These are phyloP conservation scores for Alloteropsis angusta DNA, from an alignment of 202 grass and related monocot genomes.

Conservation along the genomic window DNA sequence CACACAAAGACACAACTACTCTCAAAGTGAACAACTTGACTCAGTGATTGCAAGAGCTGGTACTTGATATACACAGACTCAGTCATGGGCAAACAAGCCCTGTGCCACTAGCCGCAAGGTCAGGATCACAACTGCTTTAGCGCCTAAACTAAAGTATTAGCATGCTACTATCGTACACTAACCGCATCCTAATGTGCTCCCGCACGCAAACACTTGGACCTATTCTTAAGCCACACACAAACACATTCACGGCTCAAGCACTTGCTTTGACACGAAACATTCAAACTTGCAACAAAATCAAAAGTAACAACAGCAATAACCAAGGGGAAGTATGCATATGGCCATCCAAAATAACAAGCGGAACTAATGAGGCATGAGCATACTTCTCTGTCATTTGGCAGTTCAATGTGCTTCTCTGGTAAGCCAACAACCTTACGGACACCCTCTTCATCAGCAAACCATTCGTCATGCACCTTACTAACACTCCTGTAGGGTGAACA, in stretches of 20 bases:
- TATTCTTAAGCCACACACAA: not conserved
- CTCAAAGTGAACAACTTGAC: not conserved
- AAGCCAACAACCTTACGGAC: slow-evolving; percentile 88
- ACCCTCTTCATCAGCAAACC: slow-evolving; percentile 96
- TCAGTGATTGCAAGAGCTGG: not conserved
- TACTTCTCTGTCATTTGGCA: slow-evolving; percentile 85
- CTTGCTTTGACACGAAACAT: not conserved
- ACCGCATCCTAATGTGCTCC: not conserved
- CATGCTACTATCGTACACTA: not conserved
- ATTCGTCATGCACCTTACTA: slow-evolving; percentile 98
- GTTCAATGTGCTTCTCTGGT: slow-evolving; percentile 46
- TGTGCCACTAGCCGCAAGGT: not conserved
- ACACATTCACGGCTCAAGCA: not conserved
- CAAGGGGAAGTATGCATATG: not conserved
- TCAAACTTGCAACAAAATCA: not conserved
- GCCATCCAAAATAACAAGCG: slow-evolving; percentile 21
- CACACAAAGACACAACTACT: not conserved
- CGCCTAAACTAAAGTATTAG: not conserved
- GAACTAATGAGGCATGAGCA: slow-evolving; percentile 16
- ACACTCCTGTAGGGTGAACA: slow-evolving; percentile 69
- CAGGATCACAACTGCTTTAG: not conserved
- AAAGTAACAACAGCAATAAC: not conserved
- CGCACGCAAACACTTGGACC: not conserved
- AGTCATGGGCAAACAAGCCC: not conserved
- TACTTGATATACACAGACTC: not conserved